Conservation (phyloP, 1,139 yeast species). For the Candida sp. region DNA sequence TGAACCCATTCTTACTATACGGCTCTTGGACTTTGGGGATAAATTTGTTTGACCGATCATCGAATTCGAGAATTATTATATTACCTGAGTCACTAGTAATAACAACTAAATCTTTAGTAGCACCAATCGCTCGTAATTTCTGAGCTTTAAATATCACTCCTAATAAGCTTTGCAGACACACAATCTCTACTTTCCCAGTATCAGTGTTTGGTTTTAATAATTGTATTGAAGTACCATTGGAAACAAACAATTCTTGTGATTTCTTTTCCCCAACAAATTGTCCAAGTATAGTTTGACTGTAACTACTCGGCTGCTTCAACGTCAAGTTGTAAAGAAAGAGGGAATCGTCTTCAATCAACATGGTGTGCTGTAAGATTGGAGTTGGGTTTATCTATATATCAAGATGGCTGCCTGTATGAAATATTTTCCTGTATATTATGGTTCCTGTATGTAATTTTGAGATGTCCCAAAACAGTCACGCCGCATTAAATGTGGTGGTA, state of each 20-base stretch:
- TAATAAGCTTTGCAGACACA: constrained; percentile 49
- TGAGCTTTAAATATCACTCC: constrained; percentile 56
- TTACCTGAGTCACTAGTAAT: constrained; percentile 83
- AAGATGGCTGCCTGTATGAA: background rate
- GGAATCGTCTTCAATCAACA: constrained; percentile 24
- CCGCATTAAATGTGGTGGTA: background rate
- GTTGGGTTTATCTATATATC: background rate
- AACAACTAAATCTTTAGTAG: constrained; percentile 55
- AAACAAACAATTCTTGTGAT: constrained; percentile 64
- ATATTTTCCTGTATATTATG: background rate
- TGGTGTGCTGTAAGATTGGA: background rate
- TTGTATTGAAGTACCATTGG: constrained; percentile 50
- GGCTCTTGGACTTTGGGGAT: constrained; percentile 62
- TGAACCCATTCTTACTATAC: constrained; percentile 69
- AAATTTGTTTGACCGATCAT: constrained; percentile 36
- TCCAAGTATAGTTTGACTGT: constrained; percentile 59
- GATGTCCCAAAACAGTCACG: background rate
- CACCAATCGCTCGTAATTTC: constrained; percentile 50
- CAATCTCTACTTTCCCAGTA: constrained; percentile 49
- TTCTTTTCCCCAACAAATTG: constrained; percentile 56
- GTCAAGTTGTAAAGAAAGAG: constrained; percentile 67
- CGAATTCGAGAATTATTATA: constrained; percentile 54
- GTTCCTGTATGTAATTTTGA: no score
- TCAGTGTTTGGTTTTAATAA: constrained; percentile 51
- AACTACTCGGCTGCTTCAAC: constrained; percentile 52